A percentile compares a stretch with the other conserved stretches of the same genome.
These are phyloP conservation scores for Boechera stricta DNA, from an alignment of 345 rosid species.

Conservation along the genomic window DNA sequence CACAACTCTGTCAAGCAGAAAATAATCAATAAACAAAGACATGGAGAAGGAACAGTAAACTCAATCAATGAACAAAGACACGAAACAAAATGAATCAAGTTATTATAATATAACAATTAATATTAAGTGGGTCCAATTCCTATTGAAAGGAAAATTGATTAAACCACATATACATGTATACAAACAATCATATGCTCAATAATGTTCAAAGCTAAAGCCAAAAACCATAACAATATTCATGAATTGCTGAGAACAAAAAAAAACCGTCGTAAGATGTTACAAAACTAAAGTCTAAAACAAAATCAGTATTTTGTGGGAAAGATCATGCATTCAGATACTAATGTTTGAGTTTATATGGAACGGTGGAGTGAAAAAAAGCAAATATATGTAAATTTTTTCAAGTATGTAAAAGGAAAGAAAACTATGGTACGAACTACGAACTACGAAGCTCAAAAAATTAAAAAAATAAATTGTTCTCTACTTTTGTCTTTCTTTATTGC, in stretches of 20 bases:
- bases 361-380: no score
- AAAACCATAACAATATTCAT: not conserved
- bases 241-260: not conserved
- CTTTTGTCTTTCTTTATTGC: not conserved
- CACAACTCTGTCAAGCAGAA: no score
- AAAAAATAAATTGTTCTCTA: not conserved
- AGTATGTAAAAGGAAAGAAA: slow-evolving; percentile 29
- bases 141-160: slow-evolving; percentile 6
- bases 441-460: not conserved
- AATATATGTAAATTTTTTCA: not conserved
- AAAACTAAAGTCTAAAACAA: no score
- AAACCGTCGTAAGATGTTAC: not conserved
- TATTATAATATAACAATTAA: not conserved
- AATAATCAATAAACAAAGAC: slow-evolving; percentile 3
- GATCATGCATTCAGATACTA: no score
- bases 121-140: slow-evolving; percentile 27
- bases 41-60: slow-evolving; percentile 40
- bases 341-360: no score
- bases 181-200: slow-evolving; percentile 13
- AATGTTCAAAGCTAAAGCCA: slow-evolving; percentile 25
- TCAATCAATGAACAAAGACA: slow-evolving; percentile 32
- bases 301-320: no score
- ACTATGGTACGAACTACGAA: not conserved
- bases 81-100: slow-evolving; percentile 19
- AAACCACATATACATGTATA: slow-evolving; percentile 2